phyloP scores from a whole-genome alignment of 164 flowering plant genomes.

The Magnolia sinica region DNA sequence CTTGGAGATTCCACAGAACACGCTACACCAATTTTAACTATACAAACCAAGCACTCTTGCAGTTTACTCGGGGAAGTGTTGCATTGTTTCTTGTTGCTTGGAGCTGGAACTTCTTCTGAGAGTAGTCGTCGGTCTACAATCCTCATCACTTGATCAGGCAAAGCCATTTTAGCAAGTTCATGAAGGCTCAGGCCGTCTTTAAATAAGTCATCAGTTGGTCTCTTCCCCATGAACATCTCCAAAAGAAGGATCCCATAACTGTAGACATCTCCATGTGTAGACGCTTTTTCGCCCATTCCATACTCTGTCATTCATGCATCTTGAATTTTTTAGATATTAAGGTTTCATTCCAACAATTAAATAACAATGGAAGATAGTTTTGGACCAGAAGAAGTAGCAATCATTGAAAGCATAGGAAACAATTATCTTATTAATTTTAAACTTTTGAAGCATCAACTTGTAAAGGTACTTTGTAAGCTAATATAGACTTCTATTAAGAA shows the following conservation, averaged over 20 bases:
- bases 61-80: background rate
- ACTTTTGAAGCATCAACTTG: too few relatives aligned
- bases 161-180: conserved; percentile 11
- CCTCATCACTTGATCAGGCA: conserved; percentile 25
- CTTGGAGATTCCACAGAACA: background rate
- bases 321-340: too few relatives aligned
- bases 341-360: too few relatives aligned
- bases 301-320: conserved; percentile 7
- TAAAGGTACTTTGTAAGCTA: too few relatives aligned
- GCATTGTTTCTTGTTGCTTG: background rate
- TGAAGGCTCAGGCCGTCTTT: conserved; percentile 24
- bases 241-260: conserved; percentile 15
- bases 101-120: background rate
- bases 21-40: background rate
- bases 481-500: too few relatives aligned
- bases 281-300: conserved; percentile 16
- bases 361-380: too few relatives aligned
- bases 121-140: conserved; percentile 26
- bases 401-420: too few relatives aligned
- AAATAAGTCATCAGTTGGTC: conserved; percentile 25
- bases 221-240: background rate
- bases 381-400: too few relatives aligned
- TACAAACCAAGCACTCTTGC: conserved; percentile 1
- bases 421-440: too few relatives aligned
- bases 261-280: conserved; percentile 15